Evolutionary conservation across 768 basidiomycete species (phyloP).

Genomic region (Termitomyces sp.): DNA sequence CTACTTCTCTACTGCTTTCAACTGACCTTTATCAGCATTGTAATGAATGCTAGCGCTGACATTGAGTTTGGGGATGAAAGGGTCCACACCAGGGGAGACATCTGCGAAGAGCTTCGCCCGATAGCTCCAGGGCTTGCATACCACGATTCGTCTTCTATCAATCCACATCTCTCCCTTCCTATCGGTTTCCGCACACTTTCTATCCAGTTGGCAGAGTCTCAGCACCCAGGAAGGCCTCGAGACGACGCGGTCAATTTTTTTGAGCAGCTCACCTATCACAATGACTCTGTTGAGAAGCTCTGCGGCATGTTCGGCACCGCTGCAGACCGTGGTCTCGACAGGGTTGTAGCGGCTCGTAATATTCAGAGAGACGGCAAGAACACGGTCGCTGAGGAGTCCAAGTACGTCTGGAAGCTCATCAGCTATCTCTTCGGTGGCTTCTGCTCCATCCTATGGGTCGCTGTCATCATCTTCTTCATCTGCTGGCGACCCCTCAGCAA

Average conservation of each 20-base stretch:
- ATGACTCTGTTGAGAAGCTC: slow-evolving; percentile 7
- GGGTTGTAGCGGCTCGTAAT: slow-evolving; percentile 1
- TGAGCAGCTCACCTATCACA: slow-evolving; percentile 7
- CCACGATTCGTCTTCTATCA: background rate
- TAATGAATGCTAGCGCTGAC: background rate
- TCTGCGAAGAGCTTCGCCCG: background rate
- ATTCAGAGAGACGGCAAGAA: slow-evolving; percentile 15
- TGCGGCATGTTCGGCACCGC: slow-evolving; percentile 9
- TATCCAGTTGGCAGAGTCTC: slow-evolving; percentile 7
- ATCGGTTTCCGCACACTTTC: slow-evolving; percentile 15
- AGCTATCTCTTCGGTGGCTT: slow-evolving; percentile 17
- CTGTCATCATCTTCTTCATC: slow-evolving; percentile 18
- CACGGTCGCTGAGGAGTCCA: slow-evolving; percentile 8
- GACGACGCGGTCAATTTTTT: slow-evolving; percentile 1
- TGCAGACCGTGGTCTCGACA: slow-evolving; percentile 11
- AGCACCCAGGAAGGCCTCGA: background rate
- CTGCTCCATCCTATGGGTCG: slow-evolving; percentile 21
- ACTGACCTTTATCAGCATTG: background rate
- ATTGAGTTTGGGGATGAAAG: background rate
- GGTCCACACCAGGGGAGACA: background rate
- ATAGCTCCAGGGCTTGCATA: background rate
- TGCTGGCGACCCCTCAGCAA: slow-evolving; percentile 16
- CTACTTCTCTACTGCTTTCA: too few species aligned
- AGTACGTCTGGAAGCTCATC: slow-evolving; percentile 16
- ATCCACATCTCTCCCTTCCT: slow-evolving; percentile 2